Conservation (phyloP, 805 yeast species). For the Cyberlindnera misumaiensis region DNA sequence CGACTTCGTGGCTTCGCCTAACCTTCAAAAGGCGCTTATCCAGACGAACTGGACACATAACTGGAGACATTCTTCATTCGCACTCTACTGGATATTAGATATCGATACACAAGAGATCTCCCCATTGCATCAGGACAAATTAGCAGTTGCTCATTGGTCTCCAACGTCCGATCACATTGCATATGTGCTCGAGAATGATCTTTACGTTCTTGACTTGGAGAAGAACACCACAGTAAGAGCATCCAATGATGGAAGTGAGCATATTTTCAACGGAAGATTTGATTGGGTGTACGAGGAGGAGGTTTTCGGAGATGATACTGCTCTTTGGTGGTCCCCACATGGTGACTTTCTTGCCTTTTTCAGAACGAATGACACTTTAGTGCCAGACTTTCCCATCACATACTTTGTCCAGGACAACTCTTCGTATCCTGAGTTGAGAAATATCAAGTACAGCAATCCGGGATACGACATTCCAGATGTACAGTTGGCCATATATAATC, state of each 20-base stretch:
- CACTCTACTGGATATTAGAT: conserved; percentile 37
- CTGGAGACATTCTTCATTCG: conserved; percentile 46
- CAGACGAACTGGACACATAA: conserved; percentile 55
- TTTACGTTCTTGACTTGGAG: conserved; percentile 45
- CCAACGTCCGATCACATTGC: conserved; percentile 64
- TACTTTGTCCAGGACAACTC: conserved; percentile 55
- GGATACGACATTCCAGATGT: conserved; percentile 72
- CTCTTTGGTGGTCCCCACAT: conserved; percentile 83
- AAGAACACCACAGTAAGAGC: conserved; percentile 30
- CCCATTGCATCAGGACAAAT: conserved; percentile 24
- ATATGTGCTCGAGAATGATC: conserved; percentile 61
- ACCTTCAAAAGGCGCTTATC: conserved; percentile 50
- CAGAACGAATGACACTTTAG: conserved; percentile 66
- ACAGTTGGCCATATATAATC: conserved; percentile 41
- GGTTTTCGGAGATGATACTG: conserved; percentile 61
- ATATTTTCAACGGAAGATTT: conserved; percentile 79
- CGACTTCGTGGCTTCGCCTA: conserved; percentile 57
- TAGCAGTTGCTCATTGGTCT: conserved; percentile 59
- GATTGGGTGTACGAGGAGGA: conserved; percentile 97
- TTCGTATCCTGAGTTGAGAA: conserved; percentile 55
- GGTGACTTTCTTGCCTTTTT: conserved; percentile 61
- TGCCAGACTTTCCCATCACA: conserved; percentile 67
- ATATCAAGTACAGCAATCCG: conserved; percentile 78
- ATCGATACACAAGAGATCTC: conserved; percentile 21
- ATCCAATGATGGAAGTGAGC: conserved; percentile 64